Evolutionary conservation across 176 grass and related monocot species (phyloP), one percentile per base, ranked within the genome.

Genomic region (Pontederia crassipes): DNA sequence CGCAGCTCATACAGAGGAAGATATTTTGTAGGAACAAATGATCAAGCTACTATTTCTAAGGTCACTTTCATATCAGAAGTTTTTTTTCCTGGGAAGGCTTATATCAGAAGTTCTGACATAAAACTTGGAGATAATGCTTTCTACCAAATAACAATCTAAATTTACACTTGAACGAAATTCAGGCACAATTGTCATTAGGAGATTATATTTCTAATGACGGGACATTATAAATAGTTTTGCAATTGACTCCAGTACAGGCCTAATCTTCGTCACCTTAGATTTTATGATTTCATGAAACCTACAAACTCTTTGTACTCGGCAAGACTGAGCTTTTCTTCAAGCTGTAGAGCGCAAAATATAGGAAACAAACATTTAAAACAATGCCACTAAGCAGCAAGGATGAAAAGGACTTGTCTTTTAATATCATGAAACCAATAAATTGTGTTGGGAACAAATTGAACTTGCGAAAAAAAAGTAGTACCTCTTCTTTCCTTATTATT

Each of bases 231-330:
- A 97, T 49, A 97, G 83, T 70, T 83, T 97, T 61, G 79, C 84
- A 81, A 91, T 88, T 71, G 74, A 78, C 74, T 88, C 87, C 52
- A 97, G 78, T 58, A 83, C 72, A 64, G 66, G 72, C 75, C 66
- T 85, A 64, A 66, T 83, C 55, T 74, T 73, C 71, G 83, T 81
- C 46, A 78, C 85, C 75, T 85, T 97, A 11, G 54, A 80, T 76
- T 97, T 91, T 59, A 78, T 58, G 93, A 81, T 70, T 88, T 88
- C 87, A 91, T 97, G 50, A 79, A 71, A 74, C 78, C 81, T 78
- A 97, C 77, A 88, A 91, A 97, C 64, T 90, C 84, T 66, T 53
- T 78, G 35, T 97, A 97, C 70, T 97, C 93, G 65, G 63, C 64
- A 46, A 10, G 49, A 68, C 68, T 79, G 24, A 91, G 87, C 47